phyloP scores from a whole-genome alignment of 306 rosid species.

The Mucuna pruriens region DNA sequence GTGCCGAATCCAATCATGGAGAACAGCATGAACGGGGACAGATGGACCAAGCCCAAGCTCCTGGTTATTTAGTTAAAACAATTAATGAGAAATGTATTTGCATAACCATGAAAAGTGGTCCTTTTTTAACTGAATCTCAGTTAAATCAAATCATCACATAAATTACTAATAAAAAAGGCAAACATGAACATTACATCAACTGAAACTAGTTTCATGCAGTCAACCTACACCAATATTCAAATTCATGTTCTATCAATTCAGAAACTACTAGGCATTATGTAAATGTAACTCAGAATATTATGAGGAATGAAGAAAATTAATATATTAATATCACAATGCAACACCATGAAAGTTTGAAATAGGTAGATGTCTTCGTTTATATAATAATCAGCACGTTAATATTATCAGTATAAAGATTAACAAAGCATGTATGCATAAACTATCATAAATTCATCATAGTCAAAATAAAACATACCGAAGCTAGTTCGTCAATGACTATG shows the following conservation, averaged over 20 bases:
- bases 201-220: conserved; percentile 1
- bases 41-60: conserved; percentile 83
- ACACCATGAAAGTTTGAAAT: neutral
- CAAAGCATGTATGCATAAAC: conserved; percentile 5
- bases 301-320: conserved; percentile 2
- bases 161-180: neutral
- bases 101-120: neutral
- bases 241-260: conserved; percentile 1
- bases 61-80: conserved; percentile 47
- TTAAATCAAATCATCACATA: neutral
- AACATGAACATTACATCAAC: neutral
- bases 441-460: neutral
- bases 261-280: neutral
- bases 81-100: conserved; percentile 20
- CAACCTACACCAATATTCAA: neutral
- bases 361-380: neutral
- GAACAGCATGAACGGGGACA: conserved; percentile 79
- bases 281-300: neutral
- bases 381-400: neutral
- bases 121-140: neutral
- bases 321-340: conserved; percentile 6
- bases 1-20: conserved; percentile 84
- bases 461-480: conserved; percentile 62
- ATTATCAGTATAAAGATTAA: neutral
- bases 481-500: conserved; percentile 77